A percentile compares a stretch with the other conserved stretches of the same genome.
phyloP scores from a whole-genome alignment of 345 rosid genomes.

The Citrus sinensis region DNA sequence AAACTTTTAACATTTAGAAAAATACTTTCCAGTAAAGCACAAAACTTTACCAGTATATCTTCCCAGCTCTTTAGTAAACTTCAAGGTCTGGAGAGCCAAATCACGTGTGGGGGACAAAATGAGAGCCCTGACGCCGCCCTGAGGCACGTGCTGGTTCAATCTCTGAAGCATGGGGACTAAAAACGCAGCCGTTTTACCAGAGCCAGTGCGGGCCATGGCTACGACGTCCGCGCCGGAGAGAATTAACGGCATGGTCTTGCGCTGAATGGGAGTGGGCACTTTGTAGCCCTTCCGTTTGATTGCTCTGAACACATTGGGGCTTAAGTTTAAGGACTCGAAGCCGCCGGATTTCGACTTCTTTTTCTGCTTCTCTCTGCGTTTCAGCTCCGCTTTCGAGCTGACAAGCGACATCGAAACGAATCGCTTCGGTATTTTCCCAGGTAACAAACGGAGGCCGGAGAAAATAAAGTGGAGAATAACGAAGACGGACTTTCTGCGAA shows the following conservation, averaged over 20 bases:
- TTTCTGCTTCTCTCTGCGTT: conserved; percentile 53
- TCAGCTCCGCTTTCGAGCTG: conserved; percentile 82
- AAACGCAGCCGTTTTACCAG: conserved; percentile 96
- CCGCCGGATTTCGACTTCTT: conserved; percentile 97
- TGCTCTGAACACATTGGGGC: conserved; percentile 65
- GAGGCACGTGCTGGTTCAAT: conserved; percentile 76
- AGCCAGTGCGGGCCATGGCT: conserved; percentile 98
- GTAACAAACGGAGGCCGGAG: neutral
- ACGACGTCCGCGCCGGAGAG: conserved; percentile 93
- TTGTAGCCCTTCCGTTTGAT: conserved; percentile 85
- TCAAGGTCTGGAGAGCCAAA: conserved; percentile 91
- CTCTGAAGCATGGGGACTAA: conserved; percentile 89
- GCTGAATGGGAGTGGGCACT: conserved; percentile 94
- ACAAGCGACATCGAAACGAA: conserved; percentile 20
- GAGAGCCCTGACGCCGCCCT: conserved; percentile 80
- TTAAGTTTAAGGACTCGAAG: conserved; percentile 80
- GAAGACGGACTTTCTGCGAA: neutral
- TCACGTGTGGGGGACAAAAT: conserved; percentile 93
- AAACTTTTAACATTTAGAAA: neutral
- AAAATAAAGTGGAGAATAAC: neutral
- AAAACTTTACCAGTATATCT: conserved; percentile 59
- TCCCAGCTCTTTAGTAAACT: conserved; percentile 89
- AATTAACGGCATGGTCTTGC: conserved; percentile 95
- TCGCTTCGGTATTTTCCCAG: neutral
- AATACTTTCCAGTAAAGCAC: neutral